Evolutionary conservation across 805 yeast species (phyloP).

Genomic region (Yamadazyma phyllophila): DNA sequence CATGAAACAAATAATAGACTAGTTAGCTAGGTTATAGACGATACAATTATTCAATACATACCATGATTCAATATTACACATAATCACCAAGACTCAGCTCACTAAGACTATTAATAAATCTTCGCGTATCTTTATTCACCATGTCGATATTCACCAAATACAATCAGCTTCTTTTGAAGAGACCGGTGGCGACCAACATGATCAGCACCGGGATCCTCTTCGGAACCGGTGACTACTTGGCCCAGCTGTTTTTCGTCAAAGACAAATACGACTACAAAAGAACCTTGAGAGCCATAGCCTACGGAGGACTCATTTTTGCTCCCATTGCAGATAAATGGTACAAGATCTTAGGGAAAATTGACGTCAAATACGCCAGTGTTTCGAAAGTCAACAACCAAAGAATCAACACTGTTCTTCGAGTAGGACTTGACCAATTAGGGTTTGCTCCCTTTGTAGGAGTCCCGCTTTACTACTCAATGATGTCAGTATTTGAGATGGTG

Average conservation of each 20-base stretch:
- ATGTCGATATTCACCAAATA: constrained; percentile 10
- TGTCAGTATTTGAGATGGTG: constrained; percentile 61
- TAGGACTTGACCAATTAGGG: constrained; percentile 64
- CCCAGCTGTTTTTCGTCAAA: constrained; percentile 51
- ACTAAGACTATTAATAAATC: not conserved
- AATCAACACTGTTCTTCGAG: constrained; percentile 39
- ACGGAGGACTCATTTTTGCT: constrained; percentile 74
- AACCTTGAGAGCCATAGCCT: constrained; percentile 61
- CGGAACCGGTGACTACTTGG: constrained; percentile 73
- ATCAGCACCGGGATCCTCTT: constrained; percentile 55
- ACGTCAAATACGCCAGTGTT: not conserved
- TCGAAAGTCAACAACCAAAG: constrained; percentile 4
- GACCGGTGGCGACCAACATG: constrained; percentile 47
- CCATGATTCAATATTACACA: too few relatives aligned
- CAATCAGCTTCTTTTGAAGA: constrained; percentile 24
- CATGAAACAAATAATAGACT: not conserved
- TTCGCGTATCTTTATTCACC: not conserved
- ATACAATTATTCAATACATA: not conserved
- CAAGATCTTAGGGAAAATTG: constrained; percentile 43
- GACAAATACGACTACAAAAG: constrained; percentile 48
- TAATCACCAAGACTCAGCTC: too few relatives aligned
- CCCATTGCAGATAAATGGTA: constrained; percentile 78
- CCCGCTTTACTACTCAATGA: constrained; percentile 65
- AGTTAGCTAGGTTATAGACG: not conserved
- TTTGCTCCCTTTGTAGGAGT: constrained; percentile 77